Evolutionary conservation across 805 yeast species (phyloP).

Genomic region (Tetrapisispora arboricola): DNA sequence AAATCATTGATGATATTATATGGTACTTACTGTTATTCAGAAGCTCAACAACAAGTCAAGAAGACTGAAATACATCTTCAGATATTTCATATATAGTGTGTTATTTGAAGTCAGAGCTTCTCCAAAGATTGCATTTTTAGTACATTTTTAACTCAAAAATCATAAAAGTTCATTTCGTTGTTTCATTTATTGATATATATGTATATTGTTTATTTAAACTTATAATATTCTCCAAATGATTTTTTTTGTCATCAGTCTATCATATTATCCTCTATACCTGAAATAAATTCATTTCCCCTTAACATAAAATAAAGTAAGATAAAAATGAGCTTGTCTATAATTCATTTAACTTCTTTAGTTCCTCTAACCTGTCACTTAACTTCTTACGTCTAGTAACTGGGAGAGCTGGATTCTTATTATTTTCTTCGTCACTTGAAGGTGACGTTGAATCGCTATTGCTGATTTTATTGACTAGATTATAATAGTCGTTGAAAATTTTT

Average conservation of each 20-base stretch:
- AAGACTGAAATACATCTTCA: no score
- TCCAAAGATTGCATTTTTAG: no score
- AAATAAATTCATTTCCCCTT: background rate
- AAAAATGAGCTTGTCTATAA: background rate
- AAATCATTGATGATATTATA: no score
- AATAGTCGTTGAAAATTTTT: slow-evolving; percentile 37
- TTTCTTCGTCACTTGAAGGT: background rate
- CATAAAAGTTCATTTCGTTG: no score
- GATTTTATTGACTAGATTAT: slow-evolving; percentile 9
- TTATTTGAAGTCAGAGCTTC: no score
- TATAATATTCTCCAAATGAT: background rate
- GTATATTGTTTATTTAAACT: background rate
- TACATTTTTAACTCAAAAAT: no score
- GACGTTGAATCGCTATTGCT: background rate
- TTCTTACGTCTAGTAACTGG: slow-evolving; percentile 25
- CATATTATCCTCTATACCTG: slow-evolving; percentile 1
- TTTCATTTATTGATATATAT: no score
- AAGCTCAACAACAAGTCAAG: no score
- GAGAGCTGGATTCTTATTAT: background rate
- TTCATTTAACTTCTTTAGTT: slow-evolving; percentile 18
- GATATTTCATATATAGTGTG: no score
- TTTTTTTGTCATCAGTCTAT: background rate
- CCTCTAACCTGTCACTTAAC: slow-evolving; percentile 27
- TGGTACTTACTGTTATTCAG: no score
- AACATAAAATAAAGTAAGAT: background rate